phyloP scores from a whole-genome alignment of 768 basidiomycete genomes.

The Epithele typhae region DNA sequence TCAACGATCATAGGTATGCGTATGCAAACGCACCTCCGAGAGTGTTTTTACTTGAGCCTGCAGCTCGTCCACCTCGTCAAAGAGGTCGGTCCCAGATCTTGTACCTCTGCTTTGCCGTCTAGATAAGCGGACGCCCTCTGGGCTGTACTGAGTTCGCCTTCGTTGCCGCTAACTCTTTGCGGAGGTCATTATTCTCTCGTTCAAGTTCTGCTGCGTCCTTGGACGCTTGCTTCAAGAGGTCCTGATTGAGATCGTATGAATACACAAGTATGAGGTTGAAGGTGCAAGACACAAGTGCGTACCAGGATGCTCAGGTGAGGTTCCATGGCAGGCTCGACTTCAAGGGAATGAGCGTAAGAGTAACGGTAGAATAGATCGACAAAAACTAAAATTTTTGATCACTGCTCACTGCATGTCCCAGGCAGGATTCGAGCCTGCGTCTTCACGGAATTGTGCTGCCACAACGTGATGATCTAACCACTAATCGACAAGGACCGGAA shows the following conservation, averaged over 20 bases:
- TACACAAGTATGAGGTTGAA: neutral
- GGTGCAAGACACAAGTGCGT: too few relatives aligned
- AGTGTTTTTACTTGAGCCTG: too few relatives aligned
- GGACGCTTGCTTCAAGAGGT: slow-evolving; percentile 10
- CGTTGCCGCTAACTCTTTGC: slow-evolving; percentile 20
- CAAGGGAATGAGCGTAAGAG: too few relatives aligned
- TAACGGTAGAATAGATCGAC: neutral
- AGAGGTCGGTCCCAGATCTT: too few relatives aligned
- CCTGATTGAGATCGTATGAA: slow-evolving; percentile 1
- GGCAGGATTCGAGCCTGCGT: slow-evolving; percentile 16
- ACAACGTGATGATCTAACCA: slow-evolving; percentile 18
- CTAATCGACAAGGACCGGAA: slow-evolving; percentile 14
- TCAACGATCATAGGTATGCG: too few relatives aligned
- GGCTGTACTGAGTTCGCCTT: slow-evolving; percentile 14
- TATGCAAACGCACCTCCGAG: too few relatives aligned
- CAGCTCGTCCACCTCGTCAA: too few relatives aligned
- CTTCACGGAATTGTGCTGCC: slow-evolving; percentile 13
- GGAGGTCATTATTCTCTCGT: slow-evolving; percentile 6
- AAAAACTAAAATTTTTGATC: neutral
- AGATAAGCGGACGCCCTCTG: too few relatives aligned
- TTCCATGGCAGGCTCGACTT: too few relatives aligned
- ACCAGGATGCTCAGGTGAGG: too few relatives aligned
- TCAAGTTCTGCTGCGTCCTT: slow-evolving; percentile 7
- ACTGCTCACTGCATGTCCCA: slow-evolving; percentile 1
- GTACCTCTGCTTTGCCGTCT: too few relatives aligned